Conservation (phyloP, 2,329 filamentous ascomycete species). For the Drechslera avenae region DNA sequence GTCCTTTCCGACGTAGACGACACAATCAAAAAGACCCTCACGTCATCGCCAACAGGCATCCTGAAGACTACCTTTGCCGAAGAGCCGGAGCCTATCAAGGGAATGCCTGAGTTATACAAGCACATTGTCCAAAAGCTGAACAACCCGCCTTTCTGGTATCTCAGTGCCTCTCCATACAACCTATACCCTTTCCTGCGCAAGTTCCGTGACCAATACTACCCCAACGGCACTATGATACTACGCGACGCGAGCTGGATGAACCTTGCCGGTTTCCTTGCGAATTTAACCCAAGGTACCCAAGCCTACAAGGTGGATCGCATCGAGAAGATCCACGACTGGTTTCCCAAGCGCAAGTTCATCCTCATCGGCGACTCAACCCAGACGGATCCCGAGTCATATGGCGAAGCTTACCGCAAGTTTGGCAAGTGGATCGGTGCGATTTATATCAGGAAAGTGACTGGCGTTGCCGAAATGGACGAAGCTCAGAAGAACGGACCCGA, state of each 20-base stretch:
- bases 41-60: conserved; percentile 78
- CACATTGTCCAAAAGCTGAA: conserved; percentile 62
- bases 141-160: conserved; percentile 83
- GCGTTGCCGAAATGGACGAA: conserved; percentile 74
- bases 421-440: conserved; percentile 82
- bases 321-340: conserved; percentile 75
- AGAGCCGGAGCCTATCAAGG: conserved; percentile 69
- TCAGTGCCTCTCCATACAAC: conserved; percentile 93
- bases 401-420: conserved; percentile 71
- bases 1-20: conserved; percentile 92
- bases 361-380: conserved; percentile 91
- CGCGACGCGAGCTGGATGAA: conserved; percentile 88
- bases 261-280: conserved; percentile 76
- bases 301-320: conserved; percentile 86
- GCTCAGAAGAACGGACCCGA: conserved; percentile 70
- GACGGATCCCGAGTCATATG: conserved; percentile 88
- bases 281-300: conserved; percentile 78
- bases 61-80: conserved; percentile 83
- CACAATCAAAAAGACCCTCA: conserved; percentile 90
- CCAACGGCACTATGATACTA: conserved; percentile 78
- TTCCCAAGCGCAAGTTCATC: conserved; percentile 79
- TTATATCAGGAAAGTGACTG: conserved; percentile 81
- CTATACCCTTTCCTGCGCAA: conserved; percentile 82
- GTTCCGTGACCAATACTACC: conserved; percentile 75
- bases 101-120: conserved; percentile 85